Percentiles rank a stretch among this genome's conserved stretches.
phyloP scores from a whole-genome alignment of 2,329 filamentous ascomycete genomes.

The Pyrenophora seminiperda region DNA sequence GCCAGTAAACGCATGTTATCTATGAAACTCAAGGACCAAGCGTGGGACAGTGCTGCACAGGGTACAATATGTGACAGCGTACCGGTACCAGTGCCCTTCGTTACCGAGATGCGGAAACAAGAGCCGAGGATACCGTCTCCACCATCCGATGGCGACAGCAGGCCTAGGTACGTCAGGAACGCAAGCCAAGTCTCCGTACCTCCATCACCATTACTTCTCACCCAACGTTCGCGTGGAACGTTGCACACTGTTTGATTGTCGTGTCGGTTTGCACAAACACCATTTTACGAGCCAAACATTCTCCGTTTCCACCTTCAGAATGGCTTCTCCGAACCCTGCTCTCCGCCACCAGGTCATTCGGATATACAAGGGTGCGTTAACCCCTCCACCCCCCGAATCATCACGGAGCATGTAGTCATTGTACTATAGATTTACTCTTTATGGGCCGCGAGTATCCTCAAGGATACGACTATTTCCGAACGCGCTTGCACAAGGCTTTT shows the following conservation, averaged over 20 bases:
- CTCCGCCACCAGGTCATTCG: constrained; percentile 79
- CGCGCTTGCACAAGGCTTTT: constrained; percentile 84
- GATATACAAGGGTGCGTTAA: constrained; percentile 78
- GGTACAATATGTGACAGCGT: neutral
- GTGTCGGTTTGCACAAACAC: neutral
- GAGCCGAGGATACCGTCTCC: constrained; percentile 17
- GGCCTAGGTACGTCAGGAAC: constrained; percentile 5
- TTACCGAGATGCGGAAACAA: constrained; percentile 18
- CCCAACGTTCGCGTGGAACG: neutral
- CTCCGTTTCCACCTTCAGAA: constrained; percentile 7
- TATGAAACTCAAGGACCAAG: neutral
- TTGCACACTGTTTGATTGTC: neutral
- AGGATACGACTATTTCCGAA: constrained; percentile 81
- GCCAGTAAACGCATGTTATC: constrained; percentile 26
- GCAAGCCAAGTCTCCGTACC: constrained; percentile 2
- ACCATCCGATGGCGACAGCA: neutral
- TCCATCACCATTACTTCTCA: constrained; percentile 5
- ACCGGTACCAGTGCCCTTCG: neutral
- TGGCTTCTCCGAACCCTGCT: constrained; percentile 55
- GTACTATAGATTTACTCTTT: constrained; percentile 72
- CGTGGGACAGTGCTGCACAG: neutral
- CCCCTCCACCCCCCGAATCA: neutral
- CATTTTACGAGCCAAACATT: neutral
- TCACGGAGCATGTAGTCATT: neutral
- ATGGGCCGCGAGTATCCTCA: constrained; percentile 86